Evolutionary conservation across 78 protist species (phyloP), one percentile per base, ranked within the genome.

Genomic region (Dictyostelium brefeldianum): DNA sequence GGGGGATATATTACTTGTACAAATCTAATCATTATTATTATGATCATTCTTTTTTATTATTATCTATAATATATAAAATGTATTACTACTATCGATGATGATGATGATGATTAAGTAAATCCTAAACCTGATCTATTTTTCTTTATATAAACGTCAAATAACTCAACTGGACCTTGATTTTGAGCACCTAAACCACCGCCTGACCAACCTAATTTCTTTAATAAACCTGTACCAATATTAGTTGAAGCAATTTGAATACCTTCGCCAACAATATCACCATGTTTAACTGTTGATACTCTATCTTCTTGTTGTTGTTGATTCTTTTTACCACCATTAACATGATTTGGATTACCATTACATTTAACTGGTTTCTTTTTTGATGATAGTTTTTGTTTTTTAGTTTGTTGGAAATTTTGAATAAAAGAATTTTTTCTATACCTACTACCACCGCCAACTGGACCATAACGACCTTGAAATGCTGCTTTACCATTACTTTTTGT

Each of bases 141-240:
- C 64, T 81, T 73, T 10, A 85, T 69, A 7, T 75, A 64, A 2
- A 83, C 92, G 29, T 85, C 57, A 27, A 85, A 18, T 25, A 83
- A 83, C 59, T 78, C 57, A 50, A 59, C 92, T 17, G 56, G 20
- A 27, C 92, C 92, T 62, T 85, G 80, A 48, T 77, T 83, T 14
- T 54, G 18, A 9, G 57, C 29, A 20, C 92, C 92, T 25, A 85
- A 51, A 48, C 92, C 92, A 62, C 92, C 92, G 62, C 92, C 92
- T 25, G 74, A 27, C 92, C 92, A 85, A 41, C 92, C 92, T 77
- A 85, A 59, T 47, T 56, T 85, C 15, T 85, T 85, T 22, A 85
- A 3, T 20, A 85, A 27, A 3, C 65, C 22, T 29, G 67, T 73
- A 29, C 92, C 92, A 59, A 85, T 41, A 62, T 85, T 85, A 9